Evolutionary conservation across 2,329 filamentous ascomycete genomes (phyloP).

Genomic region (Myriangium duriaei): DNA sequence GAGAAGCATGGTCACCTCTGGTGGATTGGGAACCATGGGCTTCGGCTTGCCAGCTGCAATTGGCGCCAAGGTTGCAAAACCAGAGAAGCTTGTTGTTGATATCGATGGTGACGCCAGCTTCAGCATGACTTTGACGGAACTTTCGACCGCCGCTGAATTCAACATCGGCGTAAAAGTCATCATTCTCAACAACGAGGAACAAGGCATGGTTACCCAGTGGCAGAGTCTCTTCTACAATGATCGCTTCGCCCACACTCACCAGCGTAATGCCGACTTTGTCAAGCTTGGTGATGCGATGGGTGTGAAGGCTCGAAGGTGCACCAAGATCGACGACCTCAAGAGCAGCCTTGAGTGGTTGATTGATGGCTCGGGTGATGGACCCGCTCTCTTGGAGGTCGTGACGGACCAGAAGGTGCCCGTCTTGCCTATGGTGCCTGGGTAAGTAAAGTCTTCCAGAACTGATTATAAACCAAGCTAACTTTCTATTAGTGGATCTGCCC

Average conservation of each 20-base stretch:
- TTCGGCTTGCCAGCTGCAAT: conserved; percentile 90
- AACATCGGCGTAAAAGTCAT: conserved; percentile 94
- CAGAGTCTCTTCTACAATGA: conserved; percentile 96
- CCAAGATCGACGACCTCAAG: conserved; percentile 63
- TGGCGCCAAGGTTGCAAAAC: conserved; percentile 76
- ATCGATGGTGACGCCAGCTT: conserved; percentile 98
- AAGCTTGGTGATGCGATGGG: conserved; percentile 88
- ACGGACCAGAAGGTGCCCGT: conserved; percentile 86
- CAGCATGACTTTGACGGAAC: conserved; percentile 94
- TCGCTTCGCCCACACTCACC: conserved; percentile 83
- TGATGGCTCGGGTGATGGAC: conserved; percentile 60
- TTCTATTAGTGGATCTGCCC: conserved; percentile 50
- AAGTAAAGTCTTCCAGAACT: background rate
- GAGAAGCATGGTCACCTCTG: conserved; percentile 89
- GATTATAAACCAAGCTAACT: background rate
- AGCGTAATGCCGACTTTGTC: conserved; percentile 90
- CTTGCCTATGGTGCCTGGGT: conserved; percentile 83
- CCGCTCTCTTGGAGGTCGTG: conserved; percentile 80
- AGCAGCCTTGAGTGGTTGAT: conserved; percentile 80
- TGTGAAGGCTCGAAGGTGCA: conserved; percentile 59
- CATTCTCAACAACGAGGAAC: conserved; percentile 91
- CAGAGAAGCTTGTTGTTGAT: conserved; percentile 78
- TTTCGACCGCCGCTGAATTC: conserved; percentile 87
- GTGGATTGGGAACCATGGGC: conserved; percentile 92
- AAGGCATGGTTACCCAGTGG: conserved; percentile 98